Evolutionary conservation across 169 alveolate species (phyloP).

Genomic region (Eimeria necatrix): DNA sequence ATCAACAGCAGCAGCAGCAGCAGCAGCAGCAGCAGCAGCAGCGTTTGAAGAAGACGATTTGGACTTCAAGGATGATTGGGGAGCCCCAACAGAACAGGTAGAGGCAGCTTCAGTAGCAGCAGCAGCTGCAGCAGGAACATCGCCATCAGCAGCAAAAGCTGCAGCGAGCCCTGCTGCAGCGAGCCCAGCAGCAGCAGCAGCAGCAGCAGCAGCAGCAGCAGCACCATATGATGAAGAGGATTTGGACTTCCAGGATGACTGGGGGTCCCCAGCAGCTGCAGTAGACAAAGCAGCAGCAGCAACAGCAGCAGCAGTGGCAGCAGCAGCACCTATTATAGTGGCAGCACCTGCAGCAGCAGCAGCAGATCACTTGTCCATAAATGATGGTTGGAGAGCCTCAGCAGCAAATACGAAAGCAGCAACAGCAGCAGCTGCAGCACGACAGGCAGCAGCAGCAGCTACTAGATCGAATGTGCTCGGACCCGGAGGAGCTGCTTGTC

Average conservation of each 20-base stretch:
- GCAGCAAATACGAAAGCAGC: not conserved
- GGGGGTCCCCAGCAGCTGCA: slow-evolving; percentile 44
- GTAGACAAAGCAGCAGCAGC: not conserved
- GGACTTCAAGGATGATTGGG: slow-evolving; percentile 34
- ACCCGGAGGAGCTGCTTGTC: no score
- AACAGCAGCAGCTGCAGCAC: not conserved
- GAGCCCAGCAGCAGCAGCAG: not conserved
- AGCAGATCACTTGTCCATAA: not conserved
- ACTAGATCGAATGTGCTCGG: no score
- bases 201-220: slow-evolving; percentile 41
- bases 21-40: not conserved
- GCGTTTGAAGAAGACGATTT: not conserved
- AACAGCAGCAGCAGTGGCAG: not conserved
- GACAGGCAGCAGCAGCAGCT: slow-evolving; percentile 12
- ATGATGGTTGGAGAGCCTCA: slow-evolving; percentile 1
- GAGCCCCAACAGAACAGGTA: not conserved
- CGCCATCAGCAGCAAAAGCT: not conserved
- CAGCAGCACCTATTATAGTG: slow-evolving; percentile 15
- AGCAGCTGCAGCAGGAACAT: not conserved
- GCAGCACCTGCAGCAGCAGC: not conserved
- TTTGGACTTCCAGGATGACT: slow-evolving; percentile 46
- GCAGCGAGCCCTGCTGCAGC: not conserved
- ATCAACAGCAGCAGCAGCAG: slow-evolving; percentile 14
- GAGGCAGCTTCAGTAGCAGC: not conserved
- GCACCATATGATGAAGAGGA: not conserved